phyloP scores from a whole-genome alignment of 2,329 filamentous ascomycete species.

The Dryadomyces quercivorus region DNA sequence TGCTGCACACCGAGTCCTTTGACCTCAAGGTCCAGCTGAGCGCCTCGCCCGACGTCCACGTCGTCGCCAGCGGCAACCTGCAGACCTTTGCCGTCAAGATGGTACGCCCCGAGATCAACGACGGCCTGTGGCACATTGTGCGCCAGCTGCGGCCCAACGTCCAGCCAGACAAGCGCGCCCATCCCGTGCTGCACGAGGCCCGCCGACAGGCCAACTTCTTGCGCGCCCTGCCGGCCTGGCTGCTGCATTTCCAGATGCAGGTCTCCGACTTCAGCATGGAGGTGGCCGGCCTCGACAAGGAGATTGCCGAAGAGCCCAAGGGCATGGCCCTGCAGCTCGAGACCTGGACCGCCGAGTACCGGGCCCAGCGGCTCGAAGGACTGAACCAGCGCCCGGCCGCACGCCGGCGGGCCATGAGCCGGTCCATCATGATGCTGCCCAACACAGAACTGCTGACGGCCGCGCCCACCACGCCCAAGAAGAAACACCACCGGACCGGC shows the following conservation, averaged over 20 bases:
- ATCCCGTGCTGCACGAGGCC: constrained; percentile 28
- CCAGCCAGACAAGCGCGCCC: constrained; percentile 45
- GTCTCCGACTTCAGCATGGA: constrained; percentile 84
- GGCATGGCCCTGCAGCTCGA: constrained; percentile 81
- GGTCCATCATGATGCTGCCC: constrained; percentile 51
- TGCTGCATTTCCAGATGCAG: constrained; percentile 72
- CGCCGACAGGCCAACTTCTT: constrained; percentile 57
- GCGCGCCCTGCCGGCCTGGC: constrained; percentile 69
- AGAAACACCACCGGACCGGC: constrained; percentile 42
- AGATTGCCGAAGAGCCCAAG: constrained; percentile 69
- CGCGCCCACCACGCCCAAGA: constrained; percentile 38
- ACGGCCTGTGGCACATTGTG: constrained; percentile 84
- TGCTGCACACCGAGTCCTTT: constrained; percentile 77
- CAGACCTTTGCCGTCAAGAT: constrained; percentile 84
- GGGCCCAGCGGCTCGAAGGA: constrained; percentile 62
- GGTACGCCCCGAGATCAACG: constrained; percentile 82
- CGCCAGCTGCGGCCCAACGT: constrained; percentile 65
- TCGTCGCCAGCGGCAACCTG: constrained; percentile 65
- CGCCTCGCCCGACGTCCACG: constrained; percentile 74
- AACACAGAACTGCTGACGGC: constrained; percentile 51
- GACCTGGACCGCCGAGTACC: constrained; percentile 80
- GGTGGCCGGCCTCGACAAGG: constrained; percentile 74
- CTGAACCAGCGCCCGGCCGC: constrained; percentile 41
- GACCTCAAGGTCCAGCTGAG: constrained; percentile 78
- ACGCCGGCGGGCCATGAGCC: constrained; percentile 63